A percentile compares a stretch with the other conserved stretches of the same genome.
Conservation (phyloP, 1,139 yeast genomes). For the Suhomyces atakaporum region DNA sequence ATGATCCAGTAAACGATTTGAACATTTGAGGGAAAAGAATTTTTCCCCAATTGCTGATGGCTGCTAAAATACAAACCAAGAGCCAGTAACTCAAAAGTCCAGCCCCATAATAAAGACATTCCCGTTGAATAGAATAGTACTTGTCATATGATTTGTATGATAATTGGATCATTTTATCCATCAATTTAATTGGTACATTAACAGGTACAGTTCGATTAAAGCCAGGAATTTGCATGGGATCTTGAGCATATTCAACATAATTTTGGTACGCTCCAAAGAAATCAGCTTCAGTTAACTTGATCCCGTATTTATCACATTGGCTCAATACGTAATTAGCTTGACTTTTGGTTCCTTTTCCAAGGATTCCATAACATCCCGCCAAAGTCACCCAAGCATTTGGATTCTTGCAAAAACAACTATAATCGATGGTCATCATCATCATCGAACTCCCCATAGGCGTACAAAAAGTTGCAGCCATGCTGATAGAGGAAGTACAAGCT, state of each 20-base stretch:
- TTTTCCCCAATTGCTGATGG: conserved; percentile 42
- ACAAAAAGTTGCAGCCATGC: conserved; percentile 1
- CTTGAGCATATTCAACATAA: conserved; percentile 22
- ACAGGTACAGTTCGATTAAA: conserved; percentile 24
- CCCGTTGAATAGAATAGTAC: conserved; percentile 1
- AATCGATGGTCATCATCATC: too few species aligned
- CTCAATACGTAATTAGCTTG: background rate
- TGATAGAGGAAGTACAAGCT: background rate
- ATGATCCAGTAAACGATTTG: conserved; percentile 24
- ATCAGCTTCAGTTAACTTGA: conserved; percentile 18
- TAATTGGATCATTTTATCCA: conserved; percentile 16
- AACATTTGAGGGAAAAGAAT: conserved; percentile 28
- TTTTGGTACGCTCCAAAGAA: conserved; percentile 20
- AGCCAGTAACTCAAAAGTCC: conserved; percentile 54
- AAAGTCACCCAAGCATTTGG: conserved; percentile 6
- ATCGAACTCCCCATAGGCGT: background rate
- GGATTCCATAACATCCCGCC: conserved; percentile 4
- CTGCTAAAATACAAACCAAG: conserved; percentile 41
- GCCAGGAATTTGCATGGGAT: conserved; percentile 20
- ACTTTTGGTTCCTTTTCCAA: background rate
- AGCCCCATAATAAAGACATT: conserved; percentile 49
- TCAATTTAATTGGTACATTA: conserved; percentile 26
- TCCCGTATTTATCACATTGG: conserved; percentile 8
- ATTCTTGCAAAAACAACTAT: conserved; percentile 5
- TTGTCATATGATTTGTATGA: conserved; percentile 24